Evolutionary conservation across 2,329 filamentous ascomycete species (phyloP), one percentile per base, ranked within the genome.

Genomic region (Sphaerulina vaccinii): DNA sequence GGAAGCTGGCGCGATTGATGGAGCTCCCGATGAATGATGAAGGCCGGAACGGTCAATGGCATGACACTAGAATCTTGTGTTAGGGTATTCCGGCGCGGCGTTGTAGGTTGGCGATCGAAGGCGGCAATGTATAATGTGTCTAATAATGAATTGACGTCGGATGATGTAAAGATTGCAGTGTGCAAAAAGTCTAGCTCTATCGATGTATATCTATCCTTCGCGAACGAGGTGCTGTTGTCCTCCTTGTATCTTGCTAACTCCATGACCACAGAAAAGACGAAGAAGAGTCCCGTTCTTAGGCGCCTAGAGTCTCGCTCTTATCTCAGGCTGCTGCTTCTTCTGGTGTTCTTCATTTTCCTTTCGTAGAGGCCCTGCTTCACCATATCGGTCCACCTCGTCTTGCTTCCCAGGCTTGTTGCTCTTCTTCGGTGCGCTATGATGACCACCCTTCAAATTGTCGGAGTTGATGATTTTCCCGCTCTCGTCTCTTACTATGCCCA

Each of bases 371-470:
- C 68, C 69, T 3, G 71, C 72, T 64, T 76, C 74, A 10, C 64
- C 65, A 58, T 52, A 63, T 9, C 51, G 47, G 54, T 66, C 64
- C 23, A 55, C 55, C 49, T 69, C 68, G 6, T 68, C 72, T 52
- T 56, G 64, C 54, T 54, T 66, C 27, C 66, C 71, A 58, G 66
- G 65, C 57, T 55, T 59, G 41, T 70, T 65, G 40, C 72, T 76
- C 75, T 82, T 82, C 74, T 81, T 81, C 1, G 80, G 80, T 19
- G 80, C 80, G 48, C 75, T 74, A 49, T 74, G 61, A 62, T 83
- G 82, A 1, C 80, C 80, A n/a, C 76, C 81, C 57, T 75, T 73
- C 41, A 72, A 65, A 60, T 83, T 83, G 59, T 84, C 81, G 9
- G 75, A 71, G 61, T 85, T 84, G 24, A 74, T 65, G 33, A 85